phyloP scores from a whole-genome alignment of 1,139 yeast genomes.

The Candida gigantensis region DNA sequence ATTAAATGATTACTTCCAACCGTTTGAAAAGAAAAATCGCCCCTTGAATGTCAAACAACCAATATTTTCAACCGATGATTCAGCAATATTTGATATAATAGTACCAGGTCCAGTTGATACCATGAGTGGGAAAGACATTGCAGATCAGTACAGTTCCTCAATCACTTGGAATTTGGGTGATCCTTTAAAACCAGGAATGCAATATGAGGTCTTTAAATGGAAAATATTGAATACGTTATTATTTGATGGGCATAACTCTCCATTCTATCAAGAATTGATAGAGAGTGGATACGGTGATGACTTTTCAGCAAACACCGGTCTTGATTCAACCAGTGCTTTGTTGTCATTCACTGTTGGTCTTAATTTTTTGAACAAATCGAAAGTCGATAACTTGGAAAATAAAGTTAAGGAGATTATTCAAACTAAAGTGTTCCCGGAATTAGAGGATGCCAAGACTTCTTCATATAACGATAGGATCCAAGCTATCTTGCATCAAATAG shows the following conservation, averaged over 20 bases:
- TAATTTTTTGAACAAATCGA: slow-evolving; percentile 64
- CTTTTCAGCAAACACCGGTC: slow-evolving; percentile 84
- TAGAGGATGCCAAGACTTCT: slow-evolving; percentile 37
- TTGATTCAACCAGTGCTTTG: slow-evolving; percentile 79
- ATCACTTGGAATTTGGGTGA: slow-evolving; percentile 85
- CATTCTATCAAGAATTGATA: slow-evolving; percentile 78
- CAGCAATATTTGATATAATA: slow-evolving; percentile 24
- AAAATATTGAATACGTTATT: slow-evolving; percentile 70
- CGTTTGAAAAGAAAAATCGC: slow-evolving; percentile 52
- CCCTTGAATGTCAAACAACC: slow-evolving; percentile 29
- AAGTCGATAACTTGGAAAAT: slow-evolving; percentile 46
- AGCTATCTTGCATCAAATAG: slow-evolving; percentile 87
- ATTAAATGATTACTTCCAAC: slow-evolving; percentile 51
- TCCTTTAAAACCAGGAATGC: slow-evolving; percentile 55
- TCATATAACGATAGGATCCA: slow-evolving; percentile 67
- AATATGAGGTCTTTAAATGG: slow-evolving; percentile 70
- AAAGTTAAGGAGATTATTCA: slow-evolving; percentile 46
- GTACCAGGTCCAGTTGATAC: slow-evolving; percentile 82
- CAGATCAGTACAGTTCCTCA: slow-evolving; percentile 75
- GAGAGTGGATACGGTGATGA: slow-evolving; percentile 87
- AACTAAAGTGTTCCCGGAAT: slow-evolving; percentile 39
- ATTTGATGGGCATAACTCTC: slow-evolving; percentile 91
- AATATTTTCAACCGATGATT: slow-evolving; percentile 20
- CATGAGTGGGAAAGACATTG: slow-evolving; percentile 59
- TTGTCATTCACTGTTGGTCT: slow-evolving; percentile 83